These are phyloP conservation scores for Tulasnella sp. DNA, from an alignment of 768 basidiomycete species.

Conservation along the genomic window DNA sequence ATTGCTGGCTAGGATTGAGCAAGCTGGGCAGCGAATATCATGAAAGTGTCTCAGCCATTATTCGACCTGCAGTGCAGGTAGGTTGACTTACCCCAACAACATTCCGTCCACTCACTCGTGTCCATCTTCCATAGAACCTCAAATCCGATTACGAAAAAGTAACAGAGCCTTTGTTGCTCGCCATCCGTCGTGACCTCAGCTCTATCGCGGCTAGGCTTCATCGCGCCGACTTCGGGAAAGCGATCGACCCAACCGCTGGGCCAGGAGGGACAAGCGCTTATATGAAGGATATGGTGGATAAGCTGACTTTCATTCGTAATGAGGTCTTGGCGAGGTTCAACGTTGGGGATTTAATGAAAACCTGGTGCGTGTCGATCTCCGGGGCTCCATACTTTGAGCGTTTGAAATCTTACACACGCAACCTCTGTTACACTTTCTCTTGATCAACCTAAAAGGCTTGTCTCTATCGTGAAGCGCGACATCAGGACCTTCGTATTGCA, in stretches of 20 bases:
- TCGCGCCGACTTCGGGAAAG: constrained; percentile 77
- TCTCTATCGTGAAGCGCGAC: constrained; percentile 72
- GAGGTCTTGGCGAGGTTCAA: constrained; percentile 74
- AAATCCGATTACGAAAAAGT: constrained; percentile 57
- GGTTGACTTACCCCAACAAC: constrained; percentile 37
- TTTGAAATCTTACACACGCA: neutral
- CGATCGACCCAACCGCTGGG: constrained; percentile 64
- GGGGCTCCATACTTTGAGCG: neutral
- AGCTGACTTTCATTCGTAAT: constrained; percentile 75
- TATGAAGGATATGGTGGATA: constrained; percentile 90
- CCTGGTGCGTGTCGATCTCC: constrained; percentile 64
- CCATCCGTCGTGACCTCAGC: constrained; percentile 79
- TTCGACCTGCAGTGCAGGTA: constrained; percentile 66
- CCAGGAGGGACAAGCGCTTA: constrained; percentile 78
- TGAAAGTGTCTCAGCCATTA: constrained; percentile 56
- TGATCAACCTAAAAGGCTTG: constrained; percentile 51
- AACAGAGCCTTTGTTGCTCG: constrained; percentile 62
- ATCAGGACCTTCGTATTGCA: constrained; percentile 89
- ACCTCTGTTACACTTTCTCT: neutral
- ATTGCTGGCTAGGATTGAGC: constrained; percentile 70
- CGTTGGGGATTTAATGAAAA: constrained; percentile 68
- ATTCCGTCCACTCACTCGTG: neutral
- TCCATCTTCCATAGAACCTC: constrained; percentile 51
- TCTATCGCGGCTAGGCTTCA: constrained; percentile 83
- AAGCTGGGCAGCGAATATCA: constrained; percentile 70